Evolutionary conservation across 2,329 filamentous ascomycete genomes (phyloP).

Genomic region (Venturia asperata): DNA sequence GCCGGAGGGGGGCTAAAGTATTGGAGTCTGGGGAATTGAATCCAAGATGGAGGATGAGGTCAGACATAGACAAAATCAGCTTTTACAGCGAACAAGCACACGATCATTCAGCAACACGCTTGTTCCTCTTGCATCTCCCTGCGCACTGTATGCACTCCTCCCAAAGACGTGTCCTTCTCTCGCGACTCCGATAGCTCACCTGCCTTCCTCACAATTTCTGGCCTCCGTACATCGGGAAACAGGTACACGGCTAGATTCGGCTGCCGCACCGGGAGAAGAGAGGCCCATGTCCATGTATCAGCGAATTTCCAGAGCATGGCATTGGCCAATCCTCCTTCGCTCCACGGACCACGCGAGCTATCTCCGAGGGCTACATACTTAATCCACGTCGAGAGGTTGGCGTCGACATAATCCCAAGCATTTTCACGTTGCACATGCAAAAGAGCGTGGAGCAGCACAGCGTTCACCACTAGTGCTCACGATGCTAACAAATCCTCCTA

Average conservation of each 20-base stretch:
- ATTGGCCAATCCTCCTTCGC: not conserved
- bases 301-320: not conserved
- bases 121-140: not conserved
- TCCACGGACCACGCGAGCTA: not conserved
- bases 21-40: not conserved
- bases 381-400: not conserved
- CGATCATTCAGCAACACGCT: not conserved
- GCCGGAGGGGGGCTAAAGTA: not conserved
- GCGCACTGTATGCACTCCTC: not conserved
- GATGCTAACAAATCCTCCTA: not conserved
- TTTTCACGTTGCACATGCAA: not conserved
- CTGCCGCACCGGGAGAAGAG: not conserved
- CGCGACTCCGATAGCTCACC: not conserved
- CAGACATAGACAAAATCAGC: constrained; percentile 2
- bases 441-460: too few species aligned
- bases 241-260: constrained; percentile 8
- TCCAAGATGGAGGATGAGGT: not conserved
- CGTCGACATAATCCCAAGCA: not conserved
- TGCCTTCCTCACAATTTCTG: not conserved
- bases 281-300: not conserved
- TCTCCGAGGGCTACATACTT: not conserved
- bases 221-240: constrained; percentile 4
- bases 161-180: not conserved
- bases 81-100: not conserved
- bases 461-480: too few species aligned